Evolutionary conservation across 2,329 filamentous ascomycete genomes (phyloP).

Genomic region (Aspergillus sp.): DNA sequence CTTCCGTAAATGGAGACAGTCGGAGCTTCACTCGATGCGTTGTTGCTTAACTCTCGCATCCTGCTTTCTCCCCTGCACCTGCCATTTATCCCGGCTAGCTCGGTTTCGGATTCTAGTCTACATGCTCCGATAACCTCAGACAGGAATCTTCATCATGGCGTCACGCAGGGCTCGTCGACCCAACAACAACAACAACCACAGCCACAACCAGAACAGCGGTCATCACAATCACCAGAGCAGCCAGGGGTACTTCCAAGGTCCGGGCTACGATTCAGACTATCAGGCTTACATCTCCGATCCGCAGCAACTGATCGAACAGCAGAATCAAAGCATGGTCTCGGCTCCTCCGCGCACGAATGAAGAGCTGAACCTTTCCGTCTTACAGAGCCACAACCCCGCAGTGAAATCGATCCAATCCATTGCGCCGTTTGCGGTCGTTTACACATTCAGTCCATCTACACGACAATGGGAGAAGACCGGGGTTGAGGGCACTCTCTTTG

Average conservation of each 20-base stretch:
- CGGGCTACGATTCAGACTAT: constrained; percentile 68
- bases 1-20: constrained; percentile 16
- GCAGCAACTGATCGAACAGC: constrained; percentile 22
- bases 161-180: constrained; percentile 33
- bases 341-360: constrained; percentile 67
- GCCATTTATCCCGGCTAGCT: neutral
- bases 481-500: constrained; percentile 84
- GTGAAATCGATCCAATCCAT: constrained; percentile 74
- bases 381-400: constrained; percentile 76
- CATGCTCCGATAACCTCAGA: neutral
- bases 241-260: constrained; percentile 27
- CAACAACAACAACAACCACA: constrained; percentile 25
- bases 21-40: constrained; percentile 8
- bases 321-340: constrained; percentile 38
- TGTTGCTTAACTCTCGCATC: neutral
- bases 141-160: constrained; percentile 24
- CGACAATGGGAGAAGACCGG: constrained; percentile 80
- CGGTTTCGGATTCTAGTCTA: neutral
- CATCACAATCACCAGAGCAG: constrained; percentile 18
- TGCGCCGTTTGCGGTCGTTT: constrained; percentile 82
- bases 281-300: constrained; percentile 48
- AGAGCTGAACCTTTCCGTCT: constrained; percentile 82
- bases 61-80: neutral
- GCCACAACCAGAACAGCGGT: constrained; percentile 15
- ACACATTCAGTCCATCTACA: constrained; percentile 68